Evolutionary conservation across 139 green algal species (phyloP).

Genomic region (Tetradesmus lagerheimii): DNA sequence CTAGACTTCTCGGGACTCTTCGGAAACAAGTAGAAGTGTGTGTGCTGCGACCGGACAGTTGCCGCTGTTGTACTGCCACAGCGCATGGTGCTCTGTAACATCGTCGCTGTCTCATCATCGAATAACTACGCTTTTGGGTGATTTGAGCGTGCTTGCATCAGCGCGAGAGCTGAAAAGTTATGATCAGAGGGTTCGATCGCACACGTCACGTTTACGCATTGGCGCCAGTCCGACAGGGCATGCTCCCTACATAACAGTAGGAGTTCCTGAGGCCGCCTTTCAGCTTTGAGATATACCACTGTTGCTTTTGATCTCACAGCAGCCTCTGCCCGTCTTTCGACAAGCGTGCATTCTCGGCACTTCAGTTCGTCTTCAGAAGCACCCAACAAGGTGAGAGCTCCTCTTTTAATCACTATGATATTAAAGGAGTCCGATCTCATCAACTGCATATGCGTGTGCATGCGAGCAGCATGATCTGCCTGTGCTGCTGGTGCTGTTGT

Average conservation of each 20-base stretch:
- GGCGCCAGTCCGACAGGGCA: background rate
- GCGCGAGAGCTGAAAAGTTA: too few species aligned
- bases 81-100: background rate
- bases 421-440: too few species aligned
- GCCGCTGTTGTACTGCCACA: background rate
- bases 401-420: too few species aligned
- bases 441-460: background rate
- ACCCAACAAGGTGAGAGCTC: background rate
- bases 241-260: background rate
- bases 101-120: background rate
- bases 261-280: background rate
- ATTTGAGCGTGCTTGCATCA: too few species aligned
- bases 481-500: background rate
- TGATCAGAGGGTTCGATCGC: background rate
- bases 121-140: background rate
- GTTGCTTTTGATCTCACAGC: background rate
- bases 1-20: constrained; percentile 14
- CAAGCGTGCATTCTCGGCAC: background rate
- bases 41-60: background rate
- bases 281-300: background rate
- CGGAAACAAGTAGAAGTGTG: constrained; percentile 20
- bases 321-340: background rate
- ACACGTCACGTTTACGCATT: background rate
- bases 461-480: background rate
- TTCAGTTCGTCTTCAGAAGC: background rate